These are phyloP conservation scores for Saturnispora mendoncae DNA, from an alignment of 805 yeast species.

Conservation along the genomic window DNA sequence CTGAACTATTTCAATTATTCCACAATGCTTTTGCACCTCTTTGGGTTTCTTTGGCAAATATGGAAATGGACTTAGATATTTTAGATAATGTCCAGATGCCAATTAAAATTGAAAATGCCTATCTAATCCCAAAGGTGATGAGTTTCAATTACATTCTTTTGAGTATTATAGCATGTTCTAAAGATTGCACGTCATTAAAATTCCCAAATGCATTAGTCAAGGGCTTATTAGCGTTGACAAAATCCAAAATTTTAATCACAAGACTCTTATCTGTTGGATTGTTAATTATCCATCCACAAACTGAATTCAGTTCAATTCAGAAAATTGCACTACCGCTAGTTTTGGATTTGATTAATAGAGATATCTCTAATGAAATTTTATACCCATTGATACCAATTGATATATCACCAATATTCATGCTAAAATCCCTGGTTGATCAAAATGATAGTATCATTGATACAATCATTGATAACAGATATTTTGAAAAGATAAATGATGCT, in stretches of 20 bases:
- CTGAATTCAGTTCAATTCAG: background rate
- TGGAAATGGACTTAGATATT: background rate
- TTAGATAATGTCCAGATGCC: background rate
- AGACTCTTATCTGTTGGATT: constrained; percentile 1
- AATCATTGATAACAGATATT: constrained; percentile 3
- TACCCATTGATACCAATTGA: constrained; percentile 2
- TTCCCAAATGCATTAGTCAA: constrained; percentile 1
- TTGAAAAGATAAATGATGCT: background rate
- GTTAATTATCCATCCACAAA: background rate
- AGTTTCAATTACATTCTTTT: constrained; percentile 6
- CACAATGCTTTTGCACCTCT: background rate
- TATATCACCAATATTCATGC: constrained; percentile 2
- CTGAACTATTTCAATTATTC: constrained; percentile 2
- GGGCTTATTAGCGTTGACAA: constrained; percentile 1
- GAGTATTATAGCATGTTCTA: background rate
- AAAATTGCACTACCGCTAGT: background rate
- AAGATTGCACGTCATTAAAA: too few relatives aligned
- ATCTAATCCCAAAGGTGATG: constrained; percentile 1
- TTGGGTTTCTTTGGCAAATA: constrained; percentile 1
- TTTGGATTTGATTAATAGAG: background rate
- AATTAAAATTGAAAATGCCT: constrained; percentile 1
- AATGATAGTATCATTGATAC: constrained; percentile 1
- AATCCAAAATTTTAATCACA: background rate
- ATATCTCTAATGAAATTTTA: constrained; percentile 3
- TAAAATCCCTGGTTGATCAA: background rate